Conservation (phyloP, 441 rosid genomes). For the Geranium incanum region DNA sequence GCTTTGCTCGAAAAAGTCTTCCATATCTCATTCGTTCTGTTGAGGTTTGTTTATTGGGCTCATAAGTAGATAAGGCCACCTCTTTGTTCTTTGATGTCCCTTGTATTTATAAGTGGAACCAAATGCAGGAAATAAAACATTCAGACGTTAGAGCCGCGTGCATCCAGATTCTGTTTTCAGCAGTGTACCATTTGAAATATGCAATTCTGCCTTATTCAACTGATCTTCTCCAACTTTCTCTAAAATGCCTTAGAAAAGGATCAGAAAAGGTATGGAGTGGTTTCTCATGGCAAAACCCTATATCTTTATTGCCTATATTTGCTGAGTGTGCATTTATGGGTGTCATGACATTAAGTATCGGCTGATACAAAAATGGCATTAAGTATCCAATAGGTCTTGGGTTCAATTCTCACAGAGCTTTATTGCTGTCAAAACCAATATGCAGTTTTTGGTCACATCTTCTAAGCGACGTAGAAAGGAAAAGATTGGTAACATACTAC, state of each 20-base stretch:
- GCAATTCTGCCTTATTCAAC: conserved; percentile 57
- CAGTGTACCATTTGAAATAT: conserved; percentile 77
- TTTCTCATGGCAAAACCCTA: not conserved
- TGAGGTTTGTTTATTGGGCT: conserved; percentile 36
- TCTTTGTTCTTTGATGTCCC: conserved; percentile 11
- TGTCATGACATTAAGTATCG: not conserved
- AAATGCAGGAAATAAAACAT: conserved; percentile 38
- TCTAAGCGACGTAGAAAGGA: not conserved
- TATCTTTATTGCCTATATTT: not conserved
- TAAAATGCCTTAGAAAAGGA: conserved; percentile 52
- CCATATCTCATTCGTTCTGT: conserved; percentile 46
- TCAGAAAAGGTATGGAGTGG: conserved; percentile 54
- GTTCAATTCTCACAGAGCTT: no score
- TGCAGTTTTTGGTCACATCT: not conserved
- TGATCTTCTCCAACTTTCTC: conserved; percentile 59
- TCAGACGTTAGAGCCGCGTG: conserved; percentile 70
- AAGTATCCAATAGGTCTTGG: no score
- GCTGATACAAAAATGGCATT: no score
- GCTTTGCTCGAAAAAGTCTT: conserved; percentile 47
- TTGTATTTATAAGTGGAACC: conserved; percentile 13
- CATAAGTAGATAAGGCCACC: not conserved
- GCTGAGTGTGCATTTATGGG: not conserved
- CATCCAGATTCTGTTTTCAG: conserved; percentile 75
- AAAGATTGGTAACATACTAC: not conserved
- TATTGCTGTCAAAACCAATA: no score